Conservation (phyloP, 257 asterid genomes). For the Oldenlandia corymbosa region DNA sequence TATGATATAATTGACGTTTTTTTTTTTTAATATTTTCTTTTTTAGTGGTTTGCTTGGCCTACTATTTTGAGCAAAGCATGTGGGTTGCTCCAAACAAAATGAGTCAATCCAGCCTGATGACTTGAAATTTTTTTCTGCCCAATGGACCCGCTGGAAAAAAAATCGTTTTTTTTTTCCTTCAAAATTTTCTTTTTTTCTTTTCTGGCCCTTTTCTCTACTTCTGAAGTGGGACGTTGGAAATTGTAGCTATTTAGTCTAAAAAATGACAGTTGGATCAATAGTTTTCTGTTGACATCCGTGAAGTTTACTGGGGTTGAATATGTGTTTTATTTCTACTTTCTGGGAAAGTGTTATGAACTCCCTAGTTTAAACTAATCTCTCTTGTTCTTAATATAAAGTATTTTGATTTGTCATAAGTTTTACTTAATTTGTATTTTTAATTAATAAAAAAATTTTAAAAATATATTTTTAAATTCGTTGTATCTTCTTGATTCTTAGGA, state of each 20-base stretch:
- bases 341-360: slow-evolving; percentile 16
- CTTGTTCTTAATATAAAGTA: too few relatives aligned
- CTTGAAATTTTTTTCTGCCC: neutral
- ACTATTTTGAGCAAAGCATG: neutral
- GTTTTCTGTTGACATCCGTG: slow-evolving; percentile 28
- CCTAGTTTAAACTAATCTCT: neutral
- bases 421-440: too few relatives aligned
- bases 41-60: too few relatives aligned
- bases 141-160: neutral
- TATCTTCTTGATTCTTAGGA: too few relatives aligned
- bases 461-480: too few relatives aligned
- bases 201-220: neutral
- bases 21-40: too few relatives aligned
- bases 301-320: slow-evolving; percentile 14
- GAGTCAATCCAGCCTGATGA: neutral
- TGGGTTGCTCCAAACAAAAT: neutral
- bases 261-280: neutral
- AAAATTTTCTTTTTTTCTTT: neutral
- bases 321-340: slow-evolving; percentile 16
- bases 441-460: too few relatives aligned
- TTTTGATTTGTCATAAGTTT: too few relatives aligned
- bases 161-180: too few relatives aligned
- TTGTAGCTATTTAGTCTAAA: slow-evolving; percentile 27
- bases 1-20: too few relatives aligned
- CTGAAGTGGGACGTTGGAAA: slow-evolving; percentile 27